A percentile compares a stretch with the other conserved stretches of the same genome.
phyloP scores from a whole-genome alignment of 208 protist species.

The Porcisia deanei region DNA sequence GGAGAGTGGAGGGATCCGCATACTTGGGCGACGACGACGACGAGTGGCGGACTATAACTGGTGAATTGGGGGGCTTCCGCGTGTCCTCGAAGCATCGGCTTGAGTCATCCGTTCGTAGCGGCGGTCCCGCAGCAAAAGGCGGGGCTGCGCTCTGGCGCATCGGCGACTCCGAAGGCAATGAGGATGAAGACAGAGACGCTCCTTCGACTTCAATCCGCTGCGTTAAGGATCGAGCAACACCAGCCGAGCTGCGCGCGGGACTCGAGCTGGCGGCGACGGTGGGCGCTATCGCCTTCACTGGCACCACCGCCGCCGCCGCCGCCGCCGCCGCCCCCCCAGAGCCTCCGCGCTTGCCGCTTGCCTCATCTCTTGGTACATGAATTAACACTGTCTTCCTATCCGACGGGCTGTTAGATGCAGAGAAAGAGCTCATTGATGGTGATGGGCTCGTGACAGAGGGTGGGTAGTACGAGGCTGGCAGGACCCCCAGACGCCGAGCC shows the following conservation, averaged over 20 bases:
- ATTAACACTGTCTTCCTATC: conserved; percentile 5
- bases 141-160: no score
- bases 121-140: background rate
- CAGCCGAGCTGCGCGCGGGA: background rate
- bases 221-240: background rate
- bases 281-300: background rate
- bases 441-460: conserved; percentile 17
- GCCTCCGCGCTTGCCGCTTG: background rate
- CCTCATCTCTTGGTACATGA: background rate
- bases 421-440: conserved; percentile 14
- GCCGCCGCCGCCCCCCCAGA: background rate
- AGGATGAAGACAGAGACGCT: background rate
- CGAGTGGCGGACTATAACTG: background rate
- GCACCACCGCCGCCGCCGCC: background rate
- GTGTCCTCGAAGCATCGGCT: background rate
- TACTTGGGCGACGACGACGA: background rate
- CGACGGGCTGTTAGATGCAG: conserved; percentile 5
- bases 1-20: background rate
- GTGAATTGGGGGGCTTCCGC: background rate
- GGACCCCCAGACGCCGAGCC: conserved; percentile 50
- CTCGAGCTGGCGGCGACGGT: background rate
- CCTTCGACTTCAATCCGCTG: background rate
- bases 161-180: background rate
- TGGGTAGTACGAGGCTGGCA: conserved; percentile 28
- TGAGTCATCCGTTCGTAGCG: background rate